These are phyloP conservation scores for Bocquillonia castaneifolia DNA, from an alignment of 441 rosid species.

Conservation along the genomic window DNA sequence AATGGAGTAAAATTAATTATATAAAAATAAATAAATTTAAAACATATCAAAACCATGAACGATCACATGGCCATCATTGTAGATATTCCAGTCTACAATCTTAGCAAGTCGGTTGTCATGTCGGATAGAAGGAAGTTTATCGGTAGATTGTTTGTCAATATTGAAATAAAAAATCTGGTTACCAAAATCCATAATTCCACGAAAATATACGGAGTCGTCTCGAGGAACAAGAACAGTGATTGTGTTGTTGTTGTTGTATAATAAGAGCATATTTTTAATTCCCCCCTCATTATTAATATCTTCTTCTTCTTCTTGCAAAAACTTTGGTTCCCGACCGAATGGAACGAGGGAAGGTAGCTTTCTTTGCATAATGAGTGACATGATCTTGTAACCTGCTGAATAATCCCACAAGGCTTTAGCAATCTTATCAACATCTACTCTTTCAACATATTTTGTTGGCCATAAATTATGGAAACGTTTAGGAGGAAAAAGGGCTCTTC, in stretches of 20 bases:
- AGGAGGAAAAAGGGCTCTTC: background rate
- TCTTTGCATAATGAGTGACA: background rate
- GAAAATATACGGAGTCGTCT: background rate
- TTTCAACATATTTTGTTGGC: background rate
- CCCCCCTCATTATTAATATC: background rate
- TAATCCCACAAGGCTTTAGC: background rate
- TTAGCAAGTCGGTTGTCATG: too few species aligned
- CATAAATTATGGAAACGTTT: background rate
- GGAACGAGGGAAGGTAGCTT: background rate
- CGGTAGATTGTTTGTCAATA: background rate
- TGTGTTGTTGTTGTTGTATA: background rate
- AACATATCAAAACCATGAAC: too few species aligned
- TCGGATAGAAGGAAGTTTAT: too few species aligned
- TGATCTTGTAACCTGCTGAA: background rate
- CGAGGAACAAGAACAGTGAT: background rate
- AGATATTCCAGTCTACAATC: too few species aligned
- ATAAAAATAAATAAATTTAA: too few species aligned
- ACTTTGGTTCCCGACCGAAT: background rate
- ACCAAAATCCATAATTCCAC: background rate
- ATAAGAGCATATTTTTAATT: background rate
- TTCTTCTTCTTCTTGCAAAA: background rate
- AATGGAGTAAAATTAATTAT: too few species aligned
- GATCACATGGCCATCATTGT: too few species aligned
- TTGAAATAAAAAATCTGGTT: background rate
- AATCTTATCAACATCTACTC: slow-evolving; percentile 3